Base-by-base conservation (phyloP, 306 rosid genomes). In the Cicer yamashitae region DNA sequence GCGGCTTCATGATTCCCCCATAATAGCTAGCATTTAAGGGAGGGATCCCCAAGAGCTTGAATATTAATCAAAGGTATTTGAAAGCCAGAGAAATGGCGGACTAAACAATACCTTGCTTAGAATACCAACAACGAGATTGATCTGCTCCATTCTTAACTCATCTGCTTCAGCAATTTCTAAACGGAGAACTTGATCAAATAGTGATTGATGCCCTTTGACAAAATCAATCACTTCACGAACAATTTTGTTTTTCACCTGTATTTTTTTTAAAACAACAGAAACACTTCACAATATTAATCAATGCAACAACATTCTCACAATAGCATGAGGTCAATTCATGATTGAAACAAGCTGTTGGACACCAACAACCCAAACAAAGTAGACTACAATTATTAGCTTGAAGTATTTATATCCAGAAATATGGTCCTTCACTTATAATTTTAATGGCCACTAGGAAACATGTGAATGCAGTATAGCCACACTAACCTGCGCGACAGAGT, bases 201-300 rank as follows among this genome's bases (percentile, higher is more conserved):
- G 85, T 56, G 88, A 80, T 77, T 89, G 91, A 79, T 94, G 91
- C 70, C 93, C 93, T 89, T 89, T 94, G 77, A 94, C 85, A 86
- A 94, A 91, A 71, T 91, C 97, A 67, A 91, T 80, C 48, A 89
- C 91, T 78, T 94, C 97, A 15, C 94, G 97, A 50, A 94, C 98
- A 86, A 90, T 79, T 85, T 91, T 94, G 75, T 91, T 94, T 86
- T 86, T 94, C 82, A 94, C 93, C 98, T 94, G 70, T 69, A 41
- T 67, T 53, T 59, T 59, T 30, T 83, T 50, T 57, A 45, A 58
- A 67, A 67, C 64, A 12, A 6, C 44, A 44, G 17, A 69, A 10
- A 62, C 22, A 70, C 2, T 47, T 1, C 66, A 83, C 34, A 63
- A 9, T 47, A 73, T 61, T 63, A 34, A 25, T 52, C 64, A 76